These are phyloP conservation scores for Fonsecaea monophora DNA, from an alignment of 2,329 filamentous ascomycete species.

Conservation along the genomic window DNA sequence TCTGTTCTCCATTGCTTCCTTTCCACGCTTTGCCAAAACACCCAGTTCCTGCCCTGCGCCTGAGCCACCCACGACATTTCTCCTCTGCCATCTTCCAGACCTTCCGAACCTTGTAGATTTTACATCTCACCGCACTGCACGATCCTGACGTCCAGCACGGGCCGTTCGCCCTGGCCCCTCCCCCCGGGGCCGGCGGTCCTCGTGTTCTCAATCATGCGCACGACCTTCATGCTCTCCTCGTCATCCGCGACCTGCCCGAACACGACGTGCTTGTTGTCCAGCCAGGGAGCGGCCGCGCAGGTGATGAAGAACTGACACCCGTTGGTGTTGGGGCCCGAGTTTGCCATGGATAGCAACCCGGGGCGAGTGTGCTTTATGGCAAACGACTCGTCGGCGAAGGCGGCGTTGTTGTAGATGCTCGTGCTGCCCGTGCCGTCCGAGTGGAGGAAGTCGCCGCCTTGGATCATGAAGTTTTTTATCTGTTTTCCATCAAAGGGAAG, in stretches of 20 bases:
- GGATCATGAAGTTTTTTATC: slow-evolving; percentile 97
- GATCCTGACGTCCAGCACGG: slow-evolving; percentile 82
- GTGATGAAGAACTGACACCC: slow-evolving; percentile 98
- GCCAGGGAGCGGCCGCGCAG: slow-evolving; percentile 81
- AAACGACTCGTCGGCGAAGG: slow-evolving; percentile 93
- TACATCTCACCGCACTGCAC: slow-evolving; percentile 96
- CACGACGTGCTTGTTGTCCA: slow-evolving; percentile 93
- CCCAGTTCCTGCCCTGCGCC: not conserved
- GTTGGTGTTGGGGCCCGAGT: slow-evolving; percentile 89
- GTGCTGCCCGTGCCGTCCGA: slow-evolving; percentile 89
- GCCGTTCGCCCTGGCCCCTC: slow-evolving; percentile 64
- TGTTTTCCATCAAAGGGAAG: slow-evolving; percentile 46
- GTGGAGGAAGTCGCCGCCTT: slow-evolving; percentile 94
- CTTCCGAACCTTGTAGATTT: too few relatives aligned
- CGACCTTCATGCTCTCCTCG: slow-evolving; percentile 76
- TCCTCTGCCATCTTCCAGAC: not conserved
- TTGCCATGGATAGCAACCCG: slow-evolving; percentile 94
- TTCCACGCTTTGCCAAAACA: not conserved
- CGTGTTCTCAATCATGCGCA: slow-evolving; percentile 89
- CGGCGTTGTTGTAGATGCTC: slow-evolving; percentile 83
- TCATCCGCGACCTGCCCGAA: slow-evolving; percentile 84
- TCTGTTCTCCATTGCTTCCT: not conserved
- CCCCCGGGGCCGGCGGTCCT: slow-evolving; percentile 69
- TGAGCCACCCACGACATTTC: not conserved
- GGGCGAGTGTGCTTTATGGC: slow-evolving; percentile 75